These are phyloP conservation scores for Russula emetica DNA, from an alignment of 768 basidiomycete species.

Conservation along the genomic window DNA sequence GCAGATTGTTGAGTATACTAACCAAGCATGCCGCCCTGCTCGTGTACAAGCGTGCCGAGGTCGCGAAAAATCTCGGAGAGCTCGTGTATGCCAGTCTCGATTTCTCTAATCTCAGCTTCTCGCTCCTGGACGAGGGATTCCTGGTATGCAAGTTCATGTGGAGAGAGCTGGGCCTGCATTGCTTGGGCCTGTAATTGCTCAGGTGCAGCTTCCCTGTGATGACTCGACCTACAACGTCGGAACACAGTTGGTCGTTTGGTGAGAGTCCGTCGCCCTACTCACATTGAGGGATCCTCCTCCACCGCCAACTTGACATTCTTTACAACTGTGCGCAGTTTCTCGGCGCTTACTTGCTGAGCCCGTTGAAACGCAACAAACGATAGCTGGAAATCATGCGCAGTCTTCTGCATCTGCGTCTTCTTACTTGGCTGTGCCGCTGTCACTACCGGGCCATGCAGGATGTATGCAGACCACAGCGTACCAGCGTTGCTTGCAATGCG, in stretches of 20 bases:
- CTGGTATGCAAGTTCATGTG: slow-evolving; percentile 91
- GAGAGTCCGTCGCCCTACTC: slow-evolving; percentile 21
- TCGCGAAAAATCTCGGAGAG: slow-evolving; percentile 95
- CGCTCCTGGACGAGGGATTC: slow-evolving; percentile 93
- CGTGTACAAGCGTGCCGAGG: slow-evolving; percentile 87
- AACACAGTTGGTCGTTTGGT: not conserved
- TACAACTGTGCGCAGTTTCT: slow-evolving; percentile 84
- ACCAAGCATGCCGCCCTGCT: slow-evolving; percentile 96
- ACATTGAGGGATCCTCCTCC: slow-evolving; percentile 57
- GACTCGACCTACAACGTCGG: slow-evolving; percentile 6
- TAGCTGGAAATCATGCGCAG: slow-evolving; percentile 86
- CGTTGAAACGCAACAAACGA: slow-evolving; percentile 90
- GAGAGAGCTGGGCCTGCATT: slow-evolving; percentile 70
- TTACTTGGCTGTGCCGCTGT: slow-evolving; percentile 54
- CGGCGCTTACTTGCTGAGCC: slow-evolving; percentile 85
- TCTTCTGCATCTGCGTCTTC: slow-evolving; percentile 84
- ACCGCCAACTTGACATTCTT: slow-evolving; percentile 81
- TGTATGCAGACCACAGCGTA: slow-evolving; percentile 35
- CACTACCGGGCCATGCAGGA: not conserved
- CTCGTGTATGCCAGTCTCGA: slow-evolving; percentile 95
- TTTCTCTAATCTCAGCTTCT: slow-evolving; percentile 91
- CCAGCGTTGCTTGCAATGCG: slow-evolving; percentile 55
- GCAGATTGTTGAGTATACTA: slow-evolving; percentile 31
- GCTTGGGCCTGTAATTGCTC: slow-evolving; percentile 67
- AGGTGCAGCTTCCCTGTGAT: slow-evolving; percentile 38